Evolutionary conservation across 225 moss, liverwort and hornwort species (phyloP).

Genomic region (Rhytidiadelphus loreus): DNA sequence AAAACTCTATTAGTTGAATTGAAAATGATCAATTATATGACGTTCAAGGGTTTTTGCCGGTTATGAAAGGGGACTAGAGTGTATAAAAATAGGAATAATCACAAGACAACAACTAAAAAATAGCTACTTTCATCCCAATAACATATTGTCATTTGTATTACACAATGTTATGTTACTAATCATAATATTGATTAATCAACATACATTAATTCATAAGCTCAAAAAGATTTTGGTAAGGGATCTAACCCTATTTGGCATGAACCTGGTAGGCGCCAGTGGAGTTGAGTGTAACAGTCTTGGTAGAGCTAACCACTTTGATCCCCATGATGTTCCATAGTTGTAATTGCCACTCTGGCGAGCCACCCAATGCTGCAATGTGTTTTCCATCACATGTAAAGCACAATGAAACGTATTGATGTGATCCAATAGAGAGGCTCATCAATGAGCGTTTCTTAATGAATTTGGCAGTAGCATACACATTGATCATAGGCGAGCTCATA

Average conservation of each 20-base stretch:
- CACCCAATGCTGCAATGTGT: constrained; percentile 55
- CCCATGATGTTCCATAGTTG: constrained; percentile 54
- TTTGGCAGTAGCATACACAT: constrained; percentile 25
- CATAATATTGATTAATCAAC: background rate
- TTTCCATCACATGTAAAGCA: constrained; percentile 53
- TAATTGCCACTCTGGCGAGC: constrained; percentile 59
- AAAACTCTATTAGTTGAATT: background rate
- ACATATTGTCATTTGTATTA: background rate
- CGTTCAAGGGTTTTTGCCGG: fast-evolving
- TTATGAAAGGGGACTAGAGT: fast-evolving
- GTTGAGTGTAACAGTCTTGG: constrained; percentile 22
- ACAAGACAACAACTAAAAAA: background rate
- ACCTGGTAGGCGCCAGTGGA: constrained; percentile 54
- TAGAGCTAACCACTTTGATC: constrained; percentile 38
- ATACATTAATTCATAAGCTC: background rate
- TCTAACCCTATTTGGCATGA: background rate
- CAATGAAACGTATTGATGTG: constrained; percentile 47
- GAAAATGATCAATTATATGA: background rate
- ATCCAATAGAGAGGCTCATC: constrained; percentile 23
- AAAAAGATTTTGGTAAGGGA: background rate
- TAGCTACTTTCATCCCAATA: background rate
- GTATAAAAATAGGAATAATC: background rate
- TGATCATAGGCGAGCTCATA: constrained; percentile 8
- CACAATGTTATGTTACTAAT: too few relatives aligned
- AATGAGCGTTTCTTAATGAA: constrained; percentile 41